Evolutionary conservation across 495 filamentous ascomycete genomes (phyloP).

Genomic region (Trichocladium antarcticum): DNA sequence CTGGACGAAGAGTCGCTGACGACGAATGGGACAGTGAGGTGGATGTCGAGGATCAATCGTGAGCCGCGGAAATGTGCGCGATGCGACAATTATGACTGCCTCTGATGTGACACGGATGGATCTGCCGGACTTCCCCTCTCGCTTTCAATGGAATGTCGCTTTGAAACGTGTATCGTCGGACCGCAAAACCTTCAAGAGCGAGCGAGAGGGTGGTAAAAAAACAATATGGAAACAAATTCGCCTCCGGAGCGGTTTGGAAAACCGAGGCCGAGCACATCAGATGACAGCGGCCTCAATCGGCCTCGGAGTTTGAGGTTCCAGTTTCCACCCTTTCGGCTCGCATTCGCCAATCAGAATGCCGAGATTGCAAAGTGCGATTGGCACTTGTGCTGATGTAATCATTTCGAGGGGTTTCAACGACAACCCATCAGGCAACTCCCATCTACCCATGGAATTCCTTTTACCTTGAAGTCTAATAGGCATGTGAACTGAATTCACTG

Average conservation of each 20-base stretch:
- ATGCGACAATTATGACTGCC: neutral
- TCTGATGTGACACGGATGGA: neutral
- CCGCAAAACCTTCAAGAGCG: neutral
- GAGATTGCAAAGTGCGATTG: constrained; percentile 13
- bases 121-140: neutral
- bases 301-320: constrained; percentile 15
- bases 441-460: too few species aligned
- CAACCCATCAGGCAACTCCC: too few species aligned
- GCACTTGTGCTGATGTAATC: constrained; percentile 8
- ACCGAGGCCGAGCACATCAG: neutral
- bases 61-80: neutral
- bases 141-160: neutral
- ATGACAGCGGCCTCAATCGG: constrained; percentile 4
- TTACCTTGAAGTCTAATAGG: too few species aligned
- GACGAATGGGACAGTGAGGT: neutral
- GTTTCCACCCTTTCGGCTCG: neutral
- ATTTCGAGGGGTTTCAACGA: neutral
- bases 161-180: neutral
- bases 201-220: neutral
- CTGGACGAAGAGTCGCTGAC: neutral
- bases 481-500: too few species aligned
- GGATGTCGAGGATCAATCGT: neutral
- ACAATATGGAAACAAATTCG: constrained; percentile 3
- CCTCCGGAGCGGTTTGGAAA: constrained; percentile 2
- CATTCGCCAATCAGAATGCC: constrained; percentile 16